Evolutionary conservation across 257 asterid genomes (phyloP), one percentile per base, ranked within the genome.

Genomic region (Leonotis leonurus): DNA sequence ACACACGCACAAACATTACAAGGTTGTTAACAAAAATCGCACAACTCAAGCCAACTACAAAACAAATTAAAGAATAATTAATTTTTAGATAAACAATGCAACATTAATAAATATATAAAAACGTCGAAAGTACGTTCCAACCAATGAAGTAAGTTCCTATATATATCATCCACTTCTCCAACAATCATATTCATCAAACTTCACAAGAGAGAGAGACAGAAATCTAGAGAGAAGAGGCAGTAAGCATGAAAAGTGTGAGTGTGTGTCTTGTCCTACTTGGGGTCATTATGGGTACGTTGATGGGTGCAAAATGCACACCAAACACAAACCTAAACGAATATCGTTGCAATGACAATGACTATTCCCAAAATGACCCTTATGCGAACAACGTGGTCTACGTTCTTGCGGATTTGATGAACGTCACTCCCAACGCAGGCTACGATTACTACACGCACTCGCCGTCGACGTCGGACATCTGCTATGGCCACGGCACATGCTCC

Each of bases 401-500:
- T 37, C 73, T 73, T 1, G 54, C 69, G 0, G 70, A 32, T 8
- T 45, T 73, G 9, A 48, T 54, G 78, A 73, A 68, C 18, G 74
- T 73, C 3, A 73, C 78, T 4, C 78, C 74, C 37, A 51, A 62
- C 45, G 43, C 55, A 0, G 78, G 49, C 69, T 73, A 32, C 53
- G 57, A 62, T 26, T 73, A 73, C 63, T 12, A 46, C 45, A 55
- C 70, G 2, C 43, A 35, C 0, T 73, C 74, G 24, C 74, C 78
- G 1, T 56, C 49, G 11, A 16, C 57, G 1, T 6, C 60, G 2
- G 63, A 67, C 3, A 39, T 73, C 29, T 60, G 56, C 24, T 73
- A 73, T 17, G 78, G 78, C 62, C 70, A 29, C 59, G 65, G 37
- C 51, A 62, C 74, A 11, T 73, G 78, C 25, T 13, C 3, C 45